Percentiles rank a stretch among this genome's conserved stretches.
Conservation (phyloP, 192 early-diverging fungal species). For the Podila clonocystis region DNA sequence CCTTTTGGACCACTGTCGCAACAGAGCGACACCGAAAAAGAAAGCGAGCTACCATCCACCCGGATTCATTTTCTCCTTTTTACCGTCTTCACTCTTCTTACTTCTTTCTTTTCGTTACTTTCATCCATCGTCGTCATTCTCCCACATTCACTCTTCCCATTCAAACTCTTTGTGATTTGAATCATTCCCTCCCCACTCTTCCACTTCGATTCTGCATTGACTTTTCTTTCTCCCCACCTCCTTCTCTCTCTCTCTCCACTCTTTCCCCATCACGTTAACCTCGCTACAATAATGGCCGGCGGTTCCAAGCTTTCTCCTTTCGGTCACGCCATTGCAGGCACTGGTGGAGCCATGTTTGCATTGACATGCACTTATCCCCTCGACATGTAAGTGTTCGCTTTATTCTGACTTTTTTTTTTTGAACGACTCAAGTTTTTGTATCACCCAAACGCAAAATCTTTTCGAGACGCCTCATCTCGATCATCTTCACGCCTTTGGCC, state of each 20-base stretch:
- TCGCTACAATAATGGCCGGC: constrained; percentile 30
- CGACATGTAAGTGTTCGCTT: constrained; percentile 79
- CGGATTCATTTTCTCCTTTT: neutral
- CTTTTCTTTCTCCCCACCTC: too few species aligned
- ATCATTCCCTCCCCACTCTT: neutral
- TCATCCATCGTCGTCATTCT: constrained; percentile 1
- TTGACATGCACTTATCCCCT: constrained; percentile 93
- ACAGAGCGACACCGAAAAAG: constrained; percentile 22
- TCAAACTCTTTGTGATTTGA: neutral
- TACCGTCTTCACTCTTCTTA: neutral
- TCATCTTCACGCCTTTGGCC: neutral
- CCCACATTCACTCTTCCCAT: neutral
- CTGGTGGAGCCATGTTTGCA: constrained; percentile 91
- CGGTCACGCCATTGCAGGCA: constrained; percentile 92
- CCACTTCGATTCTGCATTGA: neutral
- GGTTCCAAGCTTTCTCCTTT: constrained; percentile 76
- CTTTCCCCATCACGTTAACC: neutral
- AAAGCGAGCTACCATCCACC: neutral
- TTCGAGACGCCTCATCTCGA: neutral
- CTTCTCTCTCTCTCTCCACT: constrained; percentile 8
- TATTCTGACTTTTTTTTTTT: neutral
- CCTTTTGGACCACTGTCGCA: constrained; percentile 18
- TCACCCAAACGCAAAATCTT: neutral
- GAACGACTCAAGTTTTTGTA: neutral
- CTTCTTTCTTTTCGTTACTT: neutral